Conservation (phyloP, 768 basidiomycete genomes). For the Imleria badia region DNA sequence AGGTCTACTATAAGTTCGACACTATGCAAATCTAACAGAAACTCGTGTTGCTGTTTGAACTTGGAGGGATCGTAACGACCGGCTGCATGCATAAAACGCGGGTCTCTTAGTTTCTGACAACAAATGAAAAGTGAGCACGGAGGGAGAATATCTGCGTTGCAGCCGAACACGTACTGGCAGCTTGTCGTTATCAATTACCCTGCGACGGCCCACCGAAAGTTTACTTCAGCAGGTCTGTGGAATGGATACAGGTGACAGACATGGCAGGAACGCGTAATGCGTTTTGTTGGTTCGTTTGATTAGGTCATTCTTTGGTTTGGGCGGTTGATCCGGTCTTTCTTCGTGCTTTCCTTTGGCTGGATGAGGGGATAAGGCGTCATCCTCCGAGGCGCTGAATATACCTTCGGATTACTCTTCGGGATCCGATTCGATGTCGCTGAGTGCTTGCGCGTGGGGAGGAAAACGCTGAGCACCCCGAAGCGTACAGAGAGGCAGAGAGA, state of each 20-base stretch:
- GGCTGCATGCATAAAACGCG: conserved; percentile 74
- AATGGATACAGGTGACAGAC: background rate
- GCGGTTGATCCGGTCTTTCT: conserved; percentile 42
- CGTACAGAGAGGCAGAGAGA: conserved; percentile 64
- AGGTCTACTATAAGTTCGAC: conserved; percentile 62
- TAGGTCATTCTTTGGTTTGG: conserved; percentile 44
- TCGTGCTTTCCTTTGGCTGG: conserved; percentile 31
- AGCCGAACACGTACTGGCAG: conserved; percentile 49
- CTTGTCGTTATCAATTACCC: conserved; percentile 67
- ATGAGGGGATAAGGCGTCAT: conserved; percentile 5
- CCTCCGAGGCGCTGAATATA: conserved; percentile 7
- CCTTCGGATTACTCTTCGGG: conserved; percentile 23
- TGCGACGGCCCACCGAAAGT: conserved; percentile 71
- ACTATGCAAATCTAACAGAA: conserved; percentile 64
- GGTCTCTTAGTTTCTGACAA: conserved; percentile 75
- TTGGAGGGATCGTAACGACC: conserved; percentile 65
- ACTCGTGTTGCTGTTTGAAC: conserved; percentile 71
- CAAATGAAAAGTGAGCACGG: background rate
- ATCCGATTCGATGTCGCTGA: conserved; percentile 41
- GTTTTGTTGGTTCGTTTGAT: conserved; percentile 72
- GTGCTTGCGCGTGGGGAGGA: conserved; percentile 42
- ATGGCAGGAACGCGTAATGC: background rate
- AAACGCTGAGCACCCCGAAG: conserved; percentile 63
- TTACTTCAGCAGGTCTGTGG: conserved; percentile 75
- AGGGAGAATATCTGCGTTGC: background rate